Evolutionary conservation across 352 stramenopile genomes (phyloP).

Genomic region (Thraustochytrium sp.): DNA sequence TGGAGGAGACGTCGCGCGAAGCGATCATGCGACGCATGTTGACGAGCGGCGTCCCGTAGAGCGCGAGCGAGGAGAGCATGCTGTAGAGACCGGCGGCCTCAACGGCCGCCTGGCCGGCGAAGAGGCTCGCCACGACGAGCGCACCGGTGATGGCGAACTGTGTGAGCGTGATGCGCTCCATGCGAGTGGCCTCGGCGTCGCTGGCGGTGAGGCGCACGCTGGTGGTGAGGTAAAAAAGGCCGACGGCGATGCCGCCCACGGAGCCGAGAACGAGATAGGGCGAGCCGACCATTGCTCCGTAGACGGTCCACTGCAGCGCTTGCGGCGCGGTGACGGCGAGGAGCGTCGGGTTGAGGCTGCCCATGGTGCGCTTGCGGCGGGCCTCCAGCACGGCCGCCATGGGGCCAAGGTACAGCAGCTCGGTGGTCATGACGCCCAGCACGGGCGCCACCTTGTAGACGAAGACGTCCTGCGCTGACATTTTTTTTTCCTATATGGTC

Average conservation of each 20-base stretch:
- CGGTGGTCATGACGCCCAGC: neutral
- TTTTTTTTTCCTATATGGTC: no score
- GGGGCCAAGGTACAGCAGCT: neutral
- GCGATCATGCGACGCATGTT: neutral
- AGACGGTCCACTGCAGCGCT: neutral
- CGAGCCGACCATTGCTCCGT: neutral
- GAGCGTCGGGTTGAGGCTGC: neutral
- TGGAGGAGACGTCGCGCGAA: neutral
- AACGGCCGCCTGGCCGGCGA: neutral
- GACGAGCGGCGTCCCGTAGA: neutral
- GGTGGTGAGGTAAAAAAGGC: neutral
- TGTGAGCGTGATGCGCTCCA: constrained; percentile 5
- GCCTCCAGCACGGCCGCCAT: neutral
- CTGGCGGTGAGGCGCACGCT: neutral
- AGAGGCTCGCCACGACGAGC: neutral
- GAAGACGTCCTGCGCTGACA: no score
- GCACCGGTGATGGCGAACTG: neutral
- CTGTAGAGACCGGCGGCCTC: neutral
- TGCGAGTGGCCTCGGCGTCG: neutral
- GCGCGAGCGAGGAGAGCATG: neutral
- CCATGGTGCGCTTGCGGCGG: neutral
- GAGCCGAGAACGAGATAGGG: neutral
- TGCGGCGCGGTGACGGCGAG: neutral
- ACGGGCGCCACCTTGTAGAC: neutral
- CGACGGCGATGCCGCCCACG: neutral